These are phyloP conservation scores for Lactifluus volemus DNA, from an alignment of 768 basidiomycete species.

Conservation along the genomic window DNA sequence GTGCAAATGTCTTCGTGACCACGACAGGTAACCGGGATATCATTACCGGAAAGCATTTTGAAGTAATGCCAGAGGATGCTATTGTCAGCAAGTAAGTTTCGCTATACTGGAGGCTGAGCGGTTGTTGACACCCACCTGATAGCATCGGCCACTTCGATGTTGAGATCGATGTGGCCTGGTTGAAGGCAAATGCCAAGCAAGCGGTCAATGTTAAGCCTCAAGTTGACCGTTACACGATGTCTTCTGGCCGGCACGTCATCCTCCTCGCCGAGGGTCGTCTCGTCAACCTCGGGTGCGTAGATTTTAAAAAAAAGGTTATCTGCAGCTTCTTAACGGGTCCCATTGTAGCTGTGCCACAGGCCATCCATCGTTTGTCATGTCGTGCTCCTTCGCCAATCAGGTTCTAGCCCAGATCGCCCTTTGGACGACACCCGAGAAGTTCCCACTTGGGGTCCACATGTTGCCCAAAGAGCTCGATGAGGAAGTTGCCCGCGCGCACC, in stretches of 20 bases:
- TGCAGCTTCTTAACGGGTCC: not conserved
- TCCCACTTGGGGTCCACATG: constrained; percentile 97
- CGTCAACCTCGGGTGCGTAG: constrained; percentile 85
- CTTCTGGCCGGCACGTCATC: constrained; percentile 88
- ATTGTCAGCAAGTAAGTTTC: constrained; percentile 88
- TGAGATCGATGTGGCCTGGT: constrained; percentile 96
- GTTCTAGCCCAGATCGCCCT: constrained; percentile 96
- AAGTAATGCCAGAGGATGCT: constrained; percentile 93
- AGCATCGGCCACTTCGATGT: constrained; percentile 85
- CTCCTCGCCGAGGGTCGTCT: constrained; percentile 98
- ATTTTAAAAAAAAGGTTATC: too few relatives aligned
- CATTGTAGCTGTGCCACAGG: constrained; percentile 82
- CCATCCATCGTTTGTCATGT: constrained; percentile 99
- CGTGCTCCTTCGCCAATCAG: constrained; percentile 99
- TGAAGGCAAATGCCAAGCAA: constrained; percentile 84
- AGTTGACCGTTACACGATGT: constrained; percentile 95
- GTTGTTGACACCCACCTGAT: constrained; percentile 3
- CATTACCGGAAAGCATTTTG: constrained; percentile 87
- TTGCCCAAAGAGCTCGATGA: constrained; percentile 98
- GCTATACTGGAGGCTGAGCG: not conserved
- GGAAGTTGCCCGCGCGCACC: constrained; percentile 96
- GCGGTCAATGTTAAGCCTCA: constrained; percentile 95
- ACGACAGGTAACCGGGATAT: constrained; percentile 99
- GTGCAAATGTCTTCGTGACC: constrained; percentile 90
- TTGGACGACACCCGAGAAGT: constrained; percentile 87